Evolutionary conservation across 2,329 filamentous ascomycete species (phyloP).

Genomic region (Cryphonectria naterciae): DNA sequence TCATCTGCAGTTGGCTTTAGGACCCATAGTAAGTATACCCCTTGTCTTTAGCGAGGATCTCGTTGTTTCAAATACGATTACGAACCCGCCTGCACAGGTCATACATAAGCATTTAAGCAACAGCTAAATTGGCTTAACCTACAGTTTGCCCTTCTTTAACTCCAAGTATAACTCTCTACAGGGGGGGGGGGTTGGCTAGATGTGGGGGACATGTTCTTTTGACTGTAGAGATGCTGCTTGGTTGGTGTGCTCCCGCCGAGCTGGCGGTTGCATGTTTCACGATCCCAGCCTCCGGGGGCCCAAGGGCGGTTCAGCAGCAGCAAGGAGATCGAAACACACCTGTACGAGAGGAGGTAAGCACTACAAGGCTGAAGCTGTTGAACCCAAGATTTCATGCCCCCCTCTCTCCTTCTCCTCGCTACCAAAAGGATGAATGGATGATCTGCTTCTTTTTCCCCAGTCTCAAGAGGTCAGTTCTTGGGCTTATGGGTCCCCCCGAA

Average conservation of each 20-base stretch:
- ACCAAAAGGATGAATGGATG: neutral
- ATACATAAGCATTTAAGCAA: neutral
- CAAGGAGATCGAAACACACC: neutral
- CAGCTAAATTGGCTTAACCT: neutral
- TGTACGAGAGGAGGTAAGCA: neutral
- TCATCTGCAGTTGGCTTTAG: no score
- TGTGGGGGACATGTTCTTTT: neutral
- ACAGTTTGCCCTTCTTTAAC: neutral
- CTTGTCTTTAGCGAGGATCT: no score
- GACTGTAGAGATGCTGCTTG: neutral
- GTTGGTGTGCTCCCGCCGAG: neutral
- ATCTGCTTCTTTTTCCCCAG: neutral
- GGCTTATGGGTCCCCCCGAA: neutral
- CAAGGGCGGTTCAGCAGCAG: neutral
- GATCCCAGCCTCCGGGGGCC: neutral
- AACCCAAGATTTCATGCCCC: neutral
- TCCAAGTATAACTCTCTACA: neutral
- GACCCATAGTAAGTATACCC: no score
- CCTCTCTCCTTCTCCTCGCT: neutral
- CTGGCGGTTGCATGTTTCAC: conserved; percentile 4
- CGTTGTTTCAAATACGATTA: no score
- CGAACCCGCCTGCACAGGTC: no score
- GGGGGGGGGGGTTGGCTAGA: neutral
- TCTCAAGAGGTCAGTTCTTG: neutral
- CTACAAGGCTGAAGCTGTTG: neutral